Conservation (phyloP, 371 early-diverging fungal genomes). For the Mucor lusitanicus region DNA sequence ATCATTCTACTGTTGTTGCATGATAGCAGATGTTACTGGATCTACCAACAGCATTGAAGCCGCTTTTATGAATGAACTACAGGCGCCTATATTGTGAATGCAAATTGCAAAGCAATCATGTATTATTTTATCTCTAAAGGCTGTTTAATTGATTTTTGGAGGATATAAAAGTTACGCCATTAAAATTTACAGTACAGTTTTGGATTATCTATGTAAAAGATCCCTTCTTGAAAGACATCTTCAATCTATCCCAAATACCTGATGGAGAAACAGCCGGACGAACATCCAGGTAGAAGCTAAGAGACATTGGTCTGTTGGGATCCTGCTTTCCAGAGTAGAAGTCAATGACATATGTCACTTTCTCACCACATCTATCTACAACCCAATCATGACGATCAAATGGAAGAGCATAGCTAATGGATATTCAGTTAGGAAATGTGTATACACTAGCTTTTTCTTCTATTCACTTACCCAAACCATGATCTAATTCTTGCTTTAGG, state of each 20-base stretch:
- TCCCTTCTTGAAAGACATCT: conserved; percentile 44
- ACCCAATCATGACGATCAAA: conserved; percentile 99
- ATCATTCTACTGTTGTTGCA: too few species aligned
- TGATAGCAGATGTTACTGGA: too few species aligned
- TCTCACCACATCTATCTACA: conserved; percentile 91
- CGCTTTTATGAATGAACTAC: too few species aligned
- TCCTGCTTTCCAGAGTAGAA: conserved; percentile 83
- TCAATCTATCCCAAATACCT: conserved; percentile 60
- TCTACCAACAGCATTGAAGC: too few species aligned
- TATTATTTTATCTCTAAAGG: too few species aligned
- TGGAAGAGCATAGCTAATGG: conserved; percentile 64
- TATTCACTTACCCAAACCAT: conserved; percentile 63
- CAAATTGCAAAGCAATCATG: too few species aligned
- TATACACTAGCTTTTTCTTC: not conserved
- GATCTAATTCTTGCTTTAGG: conserved; percentile 81
- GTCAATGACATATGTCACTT: conserved; percentile 93
- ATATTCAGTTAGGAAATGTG: not conserved
- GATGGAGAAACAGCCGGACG: conserved; percentile 73
- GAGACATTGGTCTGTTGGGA: conserved; percentile 55
- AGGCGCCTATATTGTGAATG: too few species aligned
- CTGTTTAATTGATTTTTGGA: too few species aligned
- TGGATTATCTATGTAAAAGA: conserved; percentile 17
- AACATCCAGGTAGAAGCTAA: conserved; percentile 88
- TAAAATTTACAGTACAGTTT: not conserved
- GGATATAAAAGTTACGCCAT: too few species aligned